These are phyloP conservation scores for Cyclotella distinguenda DNA, from an alignment of 108 stramenopile species.

Conservation along the genomic window DNA sequence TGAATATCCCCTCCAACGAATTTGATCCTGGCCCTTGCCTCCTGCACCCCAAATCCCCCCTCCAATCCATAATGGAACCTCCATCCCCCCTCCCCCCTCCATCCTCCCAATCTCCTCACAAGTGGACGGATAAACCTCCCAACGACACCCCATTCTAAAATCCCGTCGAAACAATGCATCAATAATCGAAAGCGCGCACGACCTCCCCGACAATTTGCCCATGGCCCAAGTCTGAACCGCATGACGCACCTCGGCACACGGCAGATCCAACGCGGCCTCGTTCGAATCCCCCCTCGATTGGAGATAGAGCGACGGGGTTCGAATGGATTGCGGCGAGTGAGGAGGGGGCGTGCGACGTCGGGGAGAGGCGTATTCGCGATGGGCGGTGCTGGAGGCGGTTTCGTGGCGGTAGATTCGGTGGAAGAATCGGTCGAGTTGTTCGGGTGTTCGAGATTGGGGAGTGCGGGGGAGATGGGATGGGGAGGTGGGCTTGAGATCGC, in stretches of 20 bases:
- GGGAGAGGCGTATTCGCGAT: background rate
- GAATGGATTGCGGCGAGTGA: background rate
- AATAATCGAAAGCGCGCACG: background rate
- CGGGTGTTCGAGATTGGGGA: background rate
- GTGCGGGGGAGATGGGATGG: too few relatives aligned
- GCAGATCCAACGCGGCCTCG: background rate
- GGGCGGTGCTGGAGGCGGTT: background rate
- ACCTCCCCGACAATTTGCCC: background rate
- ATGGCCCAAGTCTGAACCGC: background rate
- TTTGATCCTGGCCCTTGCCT: background rate
- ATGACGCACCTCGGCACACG: background rate
- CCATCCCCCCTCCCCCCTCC: background rate
- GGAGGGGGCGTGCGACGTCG: background rate
- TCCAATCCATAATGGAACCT: background rate
- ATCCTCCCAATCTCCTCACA: background rate
- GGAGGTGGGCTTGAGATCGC: too few relatives aligned
- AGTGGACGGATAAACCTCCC: constrained; percentile 5
- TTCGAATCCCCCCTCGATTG: background rate
- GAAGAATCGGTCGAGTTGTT: background rate
- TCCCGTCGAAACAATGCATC: background rate
- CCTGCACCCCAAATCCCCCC: background rate
- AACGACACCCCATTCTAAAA: background rate
- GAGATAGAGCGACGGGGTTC: background rate
- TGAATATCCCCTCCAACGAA: background rate
- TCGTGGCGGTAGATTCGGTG: background rate